Percentiles rank a stretch among this genome's conserved stretches.
Conservation (phyloP, 139 green algal species). For the Chlorella sp. region DNA sequence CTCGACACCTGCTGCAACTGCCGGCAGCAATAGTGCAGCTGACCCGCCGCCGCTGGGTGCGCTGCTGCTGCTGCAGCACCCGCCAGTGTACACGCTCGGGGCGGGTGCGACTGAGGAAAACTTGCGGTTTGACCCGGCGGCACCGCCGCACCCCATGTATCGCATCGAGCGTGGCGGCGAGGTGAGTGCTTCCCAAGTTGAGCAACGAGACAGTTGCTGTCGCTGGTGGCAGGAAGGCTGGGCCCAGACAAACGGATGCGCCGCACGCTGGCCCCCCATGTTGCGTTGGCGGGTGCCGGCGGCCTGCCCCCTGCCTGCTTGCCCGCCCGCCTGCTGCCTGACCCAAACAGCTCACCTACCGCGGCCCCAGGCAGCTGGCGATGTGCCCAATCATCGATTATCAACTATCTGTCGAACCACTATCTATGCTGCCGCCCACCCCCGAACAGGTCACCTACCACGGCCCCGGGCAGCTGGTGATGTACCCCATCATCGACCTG, state of each 20-base stretch:
- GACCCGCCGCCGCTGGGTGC: not conserved
- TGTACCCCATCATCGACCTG: conserved; percentile 84
- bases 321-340: not conserved
- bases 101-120: conserved; percentile 55
- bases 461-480: conserved; percentile 80
- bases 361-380: not conserved
- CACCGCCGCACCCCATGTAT: conserved; percentile 61
- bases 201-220: too few relatives aligned
- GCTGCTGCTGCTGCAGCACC: conserved; percentile 76
- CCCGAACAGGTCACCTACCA: conserved; percentile 71
- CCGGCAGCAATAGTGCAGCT: not conserved
- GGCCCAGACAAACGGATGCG: too few relatives aligned
- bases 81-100: conserved; percentile 80
- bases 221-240: not conserved
- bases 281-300: too few relatives aligned
- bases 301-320: not conserved
- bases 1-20: too few relatives aligned
- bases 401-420: too few relatives aligned
- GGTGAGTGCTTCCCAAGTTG: conserved; percentile 46
- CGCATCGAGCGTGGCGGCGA: conserved; percentile 80
- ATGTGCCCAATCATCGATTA: not conserved
- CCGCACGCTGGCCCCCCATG: too few relatives aligned
- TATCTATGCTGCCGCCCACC: not conserved
- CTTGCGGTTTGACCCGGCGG: conserved; percentile 67
- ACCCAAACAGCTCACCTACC: not conserved